Base-by-base conservation (phyloP, 2,329 filamentous ascomycete species). In the Fusarium penzigii region DNA sequence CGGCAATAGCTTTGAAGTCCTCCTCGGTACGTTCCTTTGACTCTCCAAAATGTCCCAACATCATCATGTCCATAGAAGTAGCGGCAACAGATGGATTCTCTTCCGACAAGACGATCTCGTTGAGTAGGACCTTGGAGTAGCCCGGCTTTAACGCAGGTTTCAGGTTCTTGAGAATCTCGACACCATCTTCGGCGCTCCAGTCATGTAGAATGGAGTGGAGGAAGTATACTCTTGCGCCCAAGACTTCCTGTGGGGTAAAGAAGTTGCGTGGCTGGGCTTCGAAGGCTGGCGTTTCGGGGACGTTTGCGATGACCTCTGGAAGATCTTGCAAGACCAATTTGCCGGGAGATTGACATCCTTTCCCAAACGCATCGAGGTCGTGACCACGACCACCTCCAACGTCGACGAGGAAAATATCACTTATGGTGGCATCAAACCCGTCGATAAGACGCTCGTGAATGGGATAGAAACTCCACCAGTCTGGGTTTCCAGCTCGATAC, bases 141-240 rank as follows among this genome's bases (percentile, higher is more conserved):
- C 58, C 51, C 6, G 51, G 51, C 39, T 41, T 53, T 63, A 73
- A 65, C 9, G 70, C 69, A 5, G 56, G 54, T 3, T 59, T 49
- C 5, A 72, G 44, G 3, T 61, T 63, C 40, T 59, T 46, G 6
- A 75, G 59, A 1, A 74, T 72, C 17, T 58, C 46, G 2, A 67
- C 62, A 25, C 62, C 66, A 13, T 65, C 64, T 2, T 65, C 59
- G 46, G 73, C 70, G 17, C 65, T 55, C 51, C 72, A 75, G 49
- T 75, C 68, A 51, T 75, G 72, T 2, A 75, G 65, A 41, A 67
- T 46, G 64, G 65, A 49, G 70, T 69, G 58, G 64, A 69, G 58
- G 17, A 42, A 36, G 32, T 55, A 49, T 13, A 32, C 34, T 25
- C 39, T 46, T 20, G 46, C 45, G 44, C 55, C 54, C 17, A 57